These are phyloP conservation scores for Hura crepitans DNA, from an alignment of 441 rosid species.

Conservation along the genomic window DNA sequence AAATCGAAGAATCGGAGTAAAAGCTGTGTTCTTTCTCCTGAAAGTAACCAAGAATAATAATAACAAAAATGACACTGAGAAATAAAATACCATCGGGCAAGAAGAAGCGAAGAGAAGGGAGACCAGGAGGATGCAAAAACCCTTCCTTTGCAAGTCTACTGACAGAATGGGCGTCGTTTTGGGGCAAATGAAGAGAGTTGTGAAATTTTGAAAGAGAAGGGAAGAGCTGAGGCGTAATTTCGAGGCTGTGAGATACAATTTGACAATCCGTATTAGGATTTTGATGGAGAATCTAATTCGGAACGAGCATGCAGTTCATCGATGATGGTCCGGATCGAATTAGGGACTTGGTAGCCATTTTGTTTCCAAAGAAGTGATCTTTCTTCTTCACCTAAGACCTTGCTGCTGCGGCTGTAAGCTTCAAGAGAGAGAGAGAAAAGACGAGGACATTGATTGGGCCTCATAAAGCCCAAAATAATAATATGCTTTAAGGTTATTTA, in stretches of 20 bases:
- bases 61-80: not conserved
- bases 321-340: conserved; percentile 62
- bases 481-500: too few relatives aligned
- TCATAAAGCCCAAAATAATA: not conserved
- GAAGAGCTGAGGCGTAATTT: conserved; percentile 47
- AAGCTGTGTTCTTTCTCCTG: not conserved
- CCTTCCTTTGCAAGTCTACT: conserved; percentile 34
- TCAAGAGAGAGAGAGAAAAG: not conserved
- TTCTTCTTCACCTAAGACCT: conserved; percentile 17
- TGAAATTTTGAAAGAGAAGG: conserved; percentile 56
- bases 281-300: conserved; percentile 33
- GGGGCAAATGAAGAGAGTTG: conserved; percentile 31
- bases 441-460: not conserved
- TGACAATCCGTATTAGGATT: conserved; percentile 27
- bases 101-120: conserved; percentile 84
- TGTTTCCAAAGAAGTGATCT: not conserved
- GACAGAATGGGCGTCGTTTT: conserved; percentile 31
- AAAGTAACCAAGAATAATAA: not conserved
- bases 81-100: conserved; percentile 61
- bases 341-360: conserved; percentile 73
- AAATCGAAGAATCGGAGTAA: not conserved
- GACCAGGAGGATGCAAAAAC: conserved; percentile 53
- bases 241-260: conserved; percentile 27
- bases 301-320: conserved; percentile 40
- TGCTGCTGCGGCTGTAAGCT: not conserved